phyloP scores from a whole-genome alignment of 1,284 basidiomycete genomes.

The Testicularia cyperi region DNA sequence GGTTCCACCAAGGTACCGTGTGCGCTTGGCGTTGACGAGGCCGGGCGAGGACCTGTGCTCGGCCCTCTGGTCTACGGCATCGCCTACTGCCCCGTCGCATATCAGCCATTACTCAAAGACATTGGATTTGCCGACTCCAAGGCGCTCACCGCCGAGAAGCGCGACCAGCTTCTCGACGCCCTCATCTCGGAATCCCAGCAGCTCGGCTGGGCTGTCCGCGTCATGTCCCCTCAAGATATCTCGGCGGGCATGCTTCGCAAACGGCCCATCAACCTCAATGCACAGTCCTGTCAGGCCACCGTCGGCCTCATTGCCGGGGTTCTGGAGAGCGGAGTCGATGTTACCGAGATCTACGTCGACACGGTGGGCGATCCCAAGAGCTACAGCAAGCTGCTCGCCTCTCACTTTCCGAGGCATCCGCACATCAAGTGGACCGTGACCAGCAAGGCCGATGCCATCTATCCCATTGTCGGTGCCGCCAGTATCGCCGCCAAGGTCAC shows the following conservation, averaged over 20 bases:
- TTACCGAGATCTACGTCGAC: slow-evolving; percentile 95
- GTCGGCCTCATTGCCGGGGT: slow-evolving; percentile 82
- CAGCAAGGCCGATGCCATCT: slow-evolving; percentile 89
- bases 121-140: slow-evolving; percentile 97
- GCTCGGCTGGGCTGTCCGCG: slow-evolving; percentile 76
- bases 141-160: slow-evolving; percentile 70
- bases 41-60: slow-evolving; percentile 88
- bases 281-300: slow-evolving; percentile 89
- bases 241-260: slow-evolving; percentile 84
- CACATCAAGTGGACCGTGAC: slow-evolving; percentile 76
- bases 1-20: slow-evolving; percentile 38
- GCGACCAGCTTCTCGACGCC: slow-evolving; percentile 56
- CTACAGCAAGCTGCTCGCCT: slow-evolving; percentile 66
- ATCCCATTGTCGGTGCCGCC: slow-evolving; percentile 94
- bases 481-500: slow-evolving; percentile 97
- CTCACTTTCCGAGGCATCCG: slow-evolving; percentile 44
- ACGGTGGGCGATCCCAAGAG: slow-evolving; percentile 84
- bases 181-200: slow-evolving; percentile 39
- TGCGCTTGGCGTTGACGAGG: slow-evolving; percentile 86
- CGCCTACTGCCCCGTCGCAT: slow-evolving; percentile 83
- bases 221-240: slow-evolving; percentile 83
- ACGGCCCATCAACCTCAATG: slow-evolving; percentile 84
- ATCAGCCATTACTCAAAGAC: slow-evolving; percentile 69
- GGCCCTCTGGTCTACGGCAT: slow-evolving; percentile 92
- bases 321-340: slow-evolving; percentile 73